Base-by-base conservation (phyloP, 371 early-diverging fungal genomes). In the Lichtheimia corymbifera region DNA sequence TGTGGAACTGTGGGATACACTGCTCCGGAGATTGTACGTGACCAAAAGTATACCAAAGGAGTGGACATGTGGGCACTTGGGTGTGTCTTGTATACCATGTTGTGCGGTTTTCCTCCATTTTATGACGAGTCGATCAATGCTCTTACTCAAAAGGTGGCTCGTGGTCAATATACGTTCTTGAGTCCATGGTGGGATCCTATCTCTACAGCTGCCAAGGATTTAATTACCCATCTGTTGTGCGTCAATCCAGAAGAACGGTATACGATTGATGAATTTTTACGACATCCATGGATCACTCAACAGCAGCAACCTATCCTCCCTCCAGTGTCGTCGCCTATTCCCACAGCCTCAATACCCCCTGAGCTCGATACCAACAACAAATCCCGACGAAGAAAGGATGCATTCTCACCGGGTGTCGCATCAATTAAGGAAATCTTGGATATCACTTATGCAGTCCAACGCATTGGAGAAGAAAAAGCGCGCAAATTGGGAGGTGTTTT, bases 11-110 rank as follows among this genome's bases (percentile, higher is more conserved):
- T 88, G 0, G 91, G 90, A 9, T 91, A 90, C 50, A 89, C 94
- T 2, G 92, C 92, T 4, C 92, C 92, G 30, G 92, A 92, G 66
- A 88, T 91, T 45, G 79, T 92, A 9, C 68, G 79, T 27, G 86
- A 86, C 63, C 84, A 88, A 65, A 76, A 77, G 25, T 88, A 90
- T 61, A 80, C 82, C 27, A 88, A 88, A 70, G 79, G 83, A 5
- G 92, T 91, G 12, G 93, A 92, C 68, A 86, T 90, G 86, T 93
- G 91, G 91, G 89, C 91, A 1, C 73, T 91, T 53, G 93, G 93
- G 40, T 91, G 91, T 72, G 88, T 93, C n/a, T 79, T 92, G 35
- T 93, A 92, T 64, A 88, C 89, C 5, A 75, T 91, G 65, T 73
- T 92, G 6, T 88, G 88, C 61, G 93, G 92, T 0, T 89, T 86